Conservation (phyloP, 768 basidiomycete species). For the Scleroderma citrinum region DNA sequence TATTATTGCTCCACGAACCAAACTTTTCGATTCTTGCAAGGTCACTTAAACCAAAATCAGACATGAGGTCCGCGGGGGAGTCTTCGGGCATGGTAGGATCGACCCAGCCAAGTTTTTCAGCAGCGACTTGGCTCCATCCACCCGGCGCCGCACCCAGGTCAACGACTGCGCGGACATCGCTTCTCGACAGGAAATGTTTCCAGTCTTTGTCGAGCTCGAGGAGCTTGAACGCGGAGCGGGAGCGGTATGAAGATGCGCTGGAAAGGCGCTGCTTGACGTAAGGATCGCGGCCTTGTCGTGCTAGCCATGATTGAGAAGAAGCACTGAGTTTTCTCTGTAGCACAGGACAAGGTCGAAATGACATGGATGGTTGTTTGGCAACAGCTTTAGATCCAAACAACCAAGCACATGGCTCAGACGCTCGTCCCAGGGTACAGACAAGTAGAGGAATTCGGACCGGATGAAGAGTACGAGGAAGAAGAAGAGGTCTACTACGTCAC, state of each 20-base stretch:
- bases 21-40: background rate
- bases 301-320: constrained; percentile 58
- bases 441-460: constrained; percentile 60
- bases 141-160: constrained; percentile 93
- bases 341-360: constrained; percentile 33
- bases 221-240: constrained; percentile 90
- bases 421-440: constrained; percentile 59
- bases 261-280: constrained; percentile 56
- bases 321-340: constrained; percentile 27
- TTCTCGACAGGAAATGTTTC: constrained; percentile 44
- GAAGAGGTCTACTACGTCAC: constrained; percentile 63
- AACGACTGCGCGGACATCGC: constrained; percentile 58
- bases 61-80: background rate
- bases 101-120: constrained; percentile 52
- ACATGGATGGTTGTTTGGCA: constrained; percentile 25
- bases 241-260: constrained; percentile 51
- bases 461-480: constrained; percentile 55
- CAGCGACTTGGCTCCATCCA: constrained; percentile 88
- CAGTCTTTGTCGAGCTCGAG: constrained; percentile 64
- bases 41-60: background rate
- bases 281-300: constrained; percentile 64
- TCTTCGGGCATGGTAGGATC: constrained; percentile 4
- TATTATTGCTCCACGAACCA: constrained; percentile 21
- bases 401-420: constrained; percentile 12
- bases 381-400: constrained; percentile 18